Conservation (phyloP, 352 stramenopile genomes). For the Globisporangium carolinianum region DNA sequence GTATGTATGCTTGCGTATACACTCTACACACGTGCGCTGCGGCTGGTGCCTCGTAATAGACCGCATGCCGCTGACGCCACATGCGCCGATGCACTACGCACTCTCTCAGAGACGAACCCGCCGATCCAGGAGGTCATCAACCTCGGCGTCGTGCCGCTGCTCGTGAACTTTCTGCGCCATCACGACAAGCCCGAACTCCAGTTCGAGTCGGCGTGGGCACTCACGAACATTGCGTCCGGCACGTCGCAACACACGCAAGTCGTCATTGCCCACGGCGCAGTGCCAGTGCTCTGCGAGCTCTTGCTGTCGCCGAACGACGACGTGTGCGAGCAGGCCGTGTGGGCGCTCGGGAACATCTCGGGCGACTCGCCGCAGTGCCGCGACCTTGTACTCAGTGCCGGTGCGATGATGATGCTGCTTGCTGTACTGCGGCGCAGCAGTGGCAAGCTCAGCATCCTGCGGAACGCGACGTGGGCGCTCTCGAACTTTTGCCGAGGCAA, state of each 20-base stretch:
- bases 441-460: constrained; percentile 81
- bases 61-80: not conserved
- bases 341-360: constrained; percentile 99
- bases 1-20: constrained; percentile 23
- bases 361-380: constrained; percentile 96
- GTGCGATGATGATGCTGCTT: constrained; percentile 90
- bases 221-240: constrained; percentile 99
- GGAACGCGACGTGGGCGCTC: constrained; percentile 99
- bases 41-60: not conserved
- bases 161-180: constrained; percentile 96
- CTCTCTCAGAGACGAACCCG: constrained; percentile 91
- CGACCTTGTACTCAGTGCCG: constrained; percentile 91
- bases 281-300: constrained; percentile 97
- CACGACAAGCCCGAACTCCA: constrained; percentile 91
- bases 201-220: constrained; percentile 99
- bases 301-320: constrained; percentile 82
- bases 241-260: constrained; percentile 97
- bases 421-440: constrained; percentile 47
- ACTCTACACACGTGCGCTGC: too few relatives aligned
- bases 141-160: constrained; percentile 94
- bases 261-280: constrained; percentile 95
- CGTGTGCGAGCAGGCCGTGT: constrained; percentile 94
- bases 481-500: constrained; percentile 97
- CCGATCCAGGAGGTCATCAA: constrained; percentile 99
- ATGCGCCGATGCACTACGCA: too few relatives aligned